A percentile compares a stretch with the other conserved stretches of the same genome.
Conservation (phyloP, 345 rosid genomes). For the Salix exigua region DNA sequence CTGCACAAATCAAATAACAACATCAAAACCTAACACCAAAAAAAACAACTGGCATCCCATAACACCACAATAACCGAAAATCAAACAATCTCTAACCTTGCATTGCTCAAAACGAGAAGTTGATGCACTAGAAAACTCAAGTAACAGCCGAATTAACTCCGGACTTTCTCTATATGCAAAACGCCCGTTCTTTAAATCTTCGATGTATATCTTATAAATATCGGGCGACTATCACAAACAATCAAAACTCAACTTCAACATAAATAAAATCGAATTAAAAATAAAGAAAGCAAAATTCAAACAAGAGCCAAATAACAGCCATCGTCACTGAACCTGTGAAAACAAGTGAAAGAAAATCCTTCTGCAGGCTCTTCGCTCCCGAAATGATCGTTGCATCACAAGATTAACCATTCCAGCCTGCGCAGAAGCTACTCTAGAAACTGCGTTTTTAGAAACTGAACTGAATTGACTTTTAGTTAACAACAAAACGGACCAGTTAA, state of each 20-base stretch:
- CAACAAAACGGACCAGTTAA: conserved; percentile 84
- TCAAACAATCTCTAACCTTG: conserved; percentile 46
- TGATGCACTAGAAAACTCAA: conserved; percentile 59
- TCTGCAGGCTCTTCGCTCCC: conserved; percentile 72
- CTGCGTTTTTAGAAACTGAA: conserved; percentile 68
- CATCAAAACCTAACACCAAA: conserved; percentile 2
- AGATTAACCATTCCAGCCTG: conserved; percentile 65
- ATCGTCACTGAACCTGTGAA: conserved; percentile 52
- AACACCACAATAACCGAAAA: background rate
- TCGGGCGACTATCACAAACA: conserved; percentile 59
- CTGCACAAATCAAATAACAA: conserved; percentile 42
- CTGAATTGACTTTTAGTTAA: conserved; percentile 66
- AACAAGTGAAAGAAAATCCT: conserved; percentile 60
- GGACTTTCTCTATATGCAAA: conserved; percentile 71
- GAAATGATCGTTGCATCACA: conserved; percentile 62
- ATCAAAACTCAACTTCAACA: background rate
- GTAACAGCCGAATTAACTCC: conserved; percentile 57
- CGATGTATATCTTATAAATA: conserved; percentile 52
- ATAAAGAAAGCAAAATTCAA: background rate
- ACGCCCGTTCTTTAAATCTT: conserved; percentile 59
- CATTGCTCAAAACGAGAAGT: conserved; percentile 51
- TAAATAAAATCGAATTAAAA: background rate
- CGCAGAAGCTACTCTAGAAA: conserved; percentile 63
- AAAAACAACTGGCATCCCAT: background rate
- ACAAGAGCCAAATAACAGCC: background rate